phyloP scores from a whole-genome alignment of 1,284 basidiomycete genomes.

The Thecaphora thlaspeos region DNA sequence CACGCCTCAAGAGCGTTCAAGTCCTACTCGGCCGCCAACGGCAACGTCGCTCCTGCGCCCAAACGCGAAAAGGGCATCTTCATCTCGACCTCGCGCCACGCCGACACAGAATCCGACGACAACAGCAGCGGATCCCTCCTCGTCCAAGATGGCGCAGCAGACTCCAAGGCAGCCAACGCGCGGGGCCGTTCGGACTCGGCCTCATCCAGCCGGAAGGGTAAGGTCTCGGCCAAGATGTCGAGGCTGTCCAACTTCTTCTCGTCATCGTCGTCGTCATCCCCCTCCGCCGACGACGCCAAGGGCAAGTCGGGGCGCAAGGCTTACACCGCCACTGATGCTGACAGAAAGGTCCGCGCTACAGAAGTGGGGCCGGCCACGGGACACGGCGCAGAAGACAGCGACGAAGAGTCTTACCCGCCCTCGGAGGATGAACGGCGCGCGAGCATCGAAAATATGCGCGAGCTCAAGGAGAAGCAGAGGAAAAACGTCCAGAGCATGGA shows the following conservation, averaged over 20 bases:
- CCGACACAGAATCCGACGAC: not conserved
- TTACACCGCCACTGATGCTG: not conserved
- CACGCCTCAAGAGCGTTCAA: not conserved
- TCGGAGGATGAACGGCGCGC: not conserved
- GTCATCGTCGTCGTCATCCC: not conserved
- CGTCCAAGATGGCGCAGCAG: too few relatives aligned
- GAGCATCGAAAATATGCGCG: slow-evolving; percentile 1
- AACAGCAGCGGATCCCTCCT: too few relatives aligned
- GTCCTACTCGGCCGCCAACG: not conserved
- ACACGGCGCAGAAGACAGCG: slow-evolving; percentile 19
- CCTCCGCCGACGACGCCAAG: not conserved
- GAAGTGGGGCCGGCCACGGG: not conserved
- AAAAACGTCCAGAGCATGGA: slow-evolving; percentile 24
- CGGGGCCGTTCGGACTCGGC: too few relatives aligned
- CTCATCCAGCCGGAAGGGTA: too few relatives aligned
- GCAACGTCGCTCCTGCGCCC: not conserved
- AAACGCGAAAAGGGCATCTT: not conserved
- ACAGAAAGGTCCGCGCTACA: not conserved
- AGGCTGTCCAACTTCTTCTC: not conserved
- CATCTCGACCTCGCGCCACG: not conserved
- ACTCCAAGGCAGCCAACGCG: too few relatives aligned
- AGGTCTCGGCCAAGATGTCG: not conserved
- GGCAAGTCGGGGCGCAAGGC: not conserved
- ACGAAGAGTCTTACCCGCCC: slow-evolving; percentile 9
- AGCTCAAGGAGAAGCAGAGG: slow-evolving; percentile 21